phyloP scores from a whole-genome alignment of 352 stramenopile genomes.

The Saprolegnia parasitica region DNA sequence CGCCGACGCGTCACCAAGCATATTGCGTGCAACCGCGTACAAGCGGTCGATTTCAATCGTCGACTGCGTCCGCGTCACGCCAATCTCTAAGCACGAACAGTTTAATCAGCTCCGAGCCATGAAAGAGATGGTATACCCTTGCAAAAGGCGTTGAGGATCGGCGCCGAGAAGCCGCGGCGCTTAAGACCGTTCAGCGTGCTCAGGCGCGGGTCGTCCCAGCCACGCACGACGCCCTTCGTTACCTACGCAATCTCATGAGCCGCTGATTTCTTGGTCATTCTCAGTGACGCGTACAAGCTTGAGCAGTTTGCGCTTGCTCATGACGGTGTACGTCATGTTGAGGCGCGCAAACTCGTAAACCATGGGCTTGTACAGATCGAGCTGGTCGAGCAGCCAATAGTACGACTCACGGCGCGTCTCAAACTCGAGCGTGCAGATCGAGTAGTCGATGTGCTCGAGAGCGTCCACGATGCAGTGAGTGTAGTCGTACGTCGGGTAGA shows the following conservation, averaged over 20 bases:
- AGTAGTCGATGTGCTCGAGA: conserved; percentile 99
- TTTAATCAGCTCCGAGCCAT: neutral
- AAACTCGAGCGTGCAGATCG: conserved; percentile 99
- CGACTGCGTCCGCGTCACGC: conserved; percentile 80
- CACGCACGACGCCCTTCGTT: conserved; percentile 87
- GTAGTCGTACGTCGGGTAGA: conserved; percentile 99
- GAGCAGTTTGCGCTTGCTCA: conserved; percentile 98
- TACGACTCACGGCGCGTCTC: conserved; percentile 98
- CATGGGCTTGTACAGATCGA: conserved; percentile 96
- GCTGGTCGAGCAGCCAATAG: conserved; percentile 97
- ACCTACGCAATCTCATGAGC: conserved; percentile 38
- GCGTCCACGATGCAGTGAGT: conserved; percentile 98
- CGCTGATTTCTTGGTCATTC: neutral
- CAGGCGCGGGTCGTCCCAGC: conserved; percentile 96
- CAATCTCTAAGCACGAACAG: conserved; percentile 36
- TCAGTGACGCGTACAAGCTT: conserved; percentile 65
- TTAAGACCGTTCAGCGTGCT: conserved; percentile 94
- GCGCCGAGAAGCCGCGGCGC: conserved; percentile 76
- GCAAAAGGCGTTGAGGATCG: conserved; percentile 85
- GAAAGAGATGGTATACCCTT: conserved; percentile 37
- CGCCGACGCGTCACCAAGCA: conserved; percentile 66
- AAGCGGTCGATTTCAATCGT: conserved; percentile 83
- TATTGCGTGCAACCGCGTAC: conserved; percentile 60
- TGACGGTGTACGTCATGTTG: conserved; percentile 97
- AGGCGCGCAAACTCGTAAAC: conserved; percentile 96